These are phyloP conservation scores for Fusarium sp. DNA, from an alignment of 2,329 filamentous ascomycete genomes.

Conservation along the genomic window DNA sequence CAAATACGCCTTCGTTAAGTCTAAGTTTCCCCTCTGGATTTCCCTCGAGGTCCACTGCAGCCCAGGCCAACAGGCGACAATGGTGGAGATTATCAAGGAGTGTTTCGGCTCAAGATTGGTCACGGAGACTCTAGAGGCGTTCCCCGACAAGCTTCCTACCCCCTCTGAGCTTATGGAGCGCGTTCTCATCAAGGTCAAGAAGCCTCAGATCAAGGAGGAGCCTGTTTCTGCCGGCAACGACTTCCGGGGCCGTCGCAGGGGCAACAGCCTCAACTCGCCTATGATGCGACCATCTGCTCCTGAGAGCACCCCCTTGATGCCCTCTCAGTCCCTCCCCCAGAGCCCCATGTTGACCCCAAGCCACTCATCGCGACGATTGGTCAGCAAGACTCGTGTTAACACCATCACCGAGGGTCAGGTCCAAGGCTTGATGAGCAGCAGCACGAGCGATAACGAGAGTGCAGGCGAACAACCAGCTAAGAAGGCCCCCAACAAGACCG, in stretches of 20 bases:
- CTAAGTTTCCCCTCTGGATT: slow-evolving; percentile 90
- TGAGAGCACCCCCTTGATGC: slow-evolving; percentile 65
- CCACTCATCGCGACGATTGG: slow-evolving; percentile 61
- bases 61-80: slow-evolving; percentile 81
- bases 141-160: slow-evolving; percentile 77
- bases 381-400: slow-evolving; percentile 65
- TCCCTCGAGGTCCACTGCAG: slow-evolving; percentile 97
- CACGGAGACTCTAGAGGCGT: slow-evolving; percentile 76
- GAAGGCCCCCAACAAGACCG: slow-evolving; percentile 84
- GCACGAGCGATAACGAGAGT: slow-evolving; percentile 84
- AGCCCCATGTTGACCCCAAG: slow-evolving; percentile 64
- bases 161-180: slow-evolving; percentile 86
- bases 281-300: slow-evolving; percentile 67
- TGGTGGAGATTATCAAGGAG: slow-evolving; percentile 90
- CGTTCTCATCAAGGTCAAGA: slow-evolving; percentile 95
- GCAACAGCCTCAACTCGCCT: slow-evolving; percentile 79
- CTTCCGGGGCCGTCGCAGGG: slow-evolving; percentile 61
- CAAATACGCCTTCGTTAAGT: slow-evolving; percentile 90
- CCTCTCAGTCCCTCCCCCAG: slow-evolving; percentile 62
- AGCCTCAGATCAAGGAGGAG: slow-evolving; percentile 64
- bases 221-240: slow-evolving; percentile 47
- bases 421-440: slow-evolving; percentile 66
- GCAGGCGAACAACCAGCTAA: slow-evolving; percentile 68
- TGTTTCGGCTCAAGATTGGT: slow-evolving; percentile 85
- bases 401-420: slow-evolving; percentile 69